Evolutionary conservation across 768 basidiomycete species (phyloP).

Genomic region (Mycena galericulata): DNA sequence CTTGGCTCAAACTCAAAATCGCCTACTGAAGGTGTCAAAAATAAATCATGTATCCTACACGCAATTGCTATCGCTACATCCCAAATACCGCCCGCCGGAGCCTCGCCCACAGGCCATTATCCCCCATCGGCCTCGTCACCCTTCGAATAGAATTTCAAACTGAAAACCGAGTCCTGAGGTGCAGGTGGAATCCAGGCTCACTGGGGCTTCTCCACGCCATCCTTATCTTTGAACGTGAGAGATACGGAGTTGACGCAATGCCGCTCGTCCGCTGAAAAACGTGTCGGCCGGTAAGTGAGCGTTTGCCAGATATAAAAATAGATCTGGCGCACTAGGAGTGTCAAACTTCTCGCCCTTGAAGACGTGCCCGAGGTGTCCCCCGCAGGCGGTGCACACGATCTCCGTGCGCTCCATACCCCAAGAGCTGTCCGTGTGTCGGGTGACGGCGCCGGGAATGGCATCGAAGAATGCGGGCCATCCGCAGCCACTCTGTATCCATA

Average conservation of each 20-base stretch:
- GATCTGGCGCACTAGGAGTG: constrained; percentile 75
- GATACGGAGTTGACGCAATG: constrained; percentile 94
- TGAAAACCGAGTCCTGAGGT: neutral
- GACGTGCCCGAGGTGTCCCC: constrained; percentile 94
- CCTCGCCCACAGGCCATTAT: constrained; percentile 9
- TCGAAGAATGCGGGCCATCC: constrained; percentile 99
- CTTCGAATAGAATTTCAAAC: constrained; percentile 7
- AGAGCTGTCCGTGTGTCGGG: constrained; percentile 76
- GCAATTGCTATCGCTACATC: constrained; percentile 12
- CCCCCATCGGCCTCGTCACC: neutral
- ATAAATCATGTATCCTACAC: constrained; percentile 7
- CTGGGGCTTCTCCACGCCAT: constrained; percentile 38
- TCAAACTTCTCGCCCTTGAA: constrained; percentile 92
- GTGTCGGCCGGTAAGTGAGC: neutral
- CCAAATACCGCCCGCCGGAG: constrained; percentile 19
- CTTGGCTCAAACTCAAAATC: too few relatives aligned
- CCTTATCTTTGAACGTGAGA: constrained; percentile 75
- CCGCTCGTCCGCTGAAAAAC: constrained; percentile 75
- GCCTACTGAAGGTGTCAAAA: too few relatives aligned
- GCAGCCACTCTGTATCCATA: constrained; percentile 73
- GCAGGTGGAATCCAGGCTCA: constrained; percentile 21
- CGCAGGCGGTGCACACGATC: constrained; percentile 91
- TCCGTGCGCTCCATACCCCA: constrained; percentile 81
- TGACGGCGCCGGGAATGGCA: constrained; percentile 92
- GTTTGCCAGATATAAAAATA: neutral